A percentile compares a stretch with the other conserved stretches of the same genome.
Evolutionary conservation across 306 rosid genomes (phyloP).

Genomic region (Acacia confusa): DNA sequence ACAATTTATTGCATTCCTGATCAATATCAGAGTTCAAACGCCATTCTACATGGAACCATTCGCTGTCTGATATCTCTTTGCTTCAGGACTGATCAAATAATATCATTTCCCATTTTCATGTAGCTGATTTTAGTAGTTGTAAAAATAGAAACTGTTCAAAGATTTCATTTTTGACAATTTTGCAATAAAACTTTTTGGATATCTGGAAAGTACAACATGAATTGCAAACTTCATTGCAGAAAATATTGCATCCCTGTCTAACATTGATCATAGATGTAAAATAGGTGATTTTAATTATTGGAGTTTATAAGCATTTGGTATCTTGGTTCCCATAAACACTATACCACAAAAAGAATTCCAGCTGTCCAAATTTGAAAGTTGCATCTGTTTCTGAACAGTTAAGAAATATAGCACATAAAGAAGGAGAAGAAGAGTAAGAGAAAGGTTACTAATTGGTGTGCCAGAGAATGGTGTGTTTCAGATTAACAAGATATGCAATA

Average conservation of each 20-base stretch:
- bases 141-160: neutral
- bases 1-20: conserved; percentile 1
- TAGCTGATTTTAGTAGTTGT: conserved; percentile 3
- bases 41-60: neutral
- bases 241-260: neutral
- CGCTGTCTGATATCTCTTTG: neutral
- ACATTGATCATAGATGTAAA: conserved; percentile 8
- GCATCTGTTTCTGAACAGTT: neutral
- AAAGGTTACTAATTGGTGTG: neutral
- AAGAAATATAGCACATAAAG: neutral
- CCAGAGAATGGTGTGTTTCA: neutral
- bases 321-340: neutral
- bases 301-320: conserved; percentile 3
- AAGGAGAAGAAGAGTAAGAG: neutral
- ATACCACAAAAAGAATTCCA: neutral
- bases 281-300: conserved; percentile 5
- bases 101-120: neutral
- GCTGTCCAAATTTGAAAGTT: neutral
- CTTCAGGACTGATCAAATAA: neutral
- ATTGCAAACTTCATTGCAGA: neutral
- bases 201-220: neutral
- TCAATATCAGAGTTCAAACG: neutral
- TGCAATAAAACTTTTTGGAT: conserved; percentile 3
- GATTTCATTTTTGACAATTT: neutral
- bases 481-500: neutral